Evolutionary conservation across 1,284 basidiomycete species (phyloP), one percentile per base, ranked within the genome.

Genomic region (Heterobasidion annosum): DNA sequence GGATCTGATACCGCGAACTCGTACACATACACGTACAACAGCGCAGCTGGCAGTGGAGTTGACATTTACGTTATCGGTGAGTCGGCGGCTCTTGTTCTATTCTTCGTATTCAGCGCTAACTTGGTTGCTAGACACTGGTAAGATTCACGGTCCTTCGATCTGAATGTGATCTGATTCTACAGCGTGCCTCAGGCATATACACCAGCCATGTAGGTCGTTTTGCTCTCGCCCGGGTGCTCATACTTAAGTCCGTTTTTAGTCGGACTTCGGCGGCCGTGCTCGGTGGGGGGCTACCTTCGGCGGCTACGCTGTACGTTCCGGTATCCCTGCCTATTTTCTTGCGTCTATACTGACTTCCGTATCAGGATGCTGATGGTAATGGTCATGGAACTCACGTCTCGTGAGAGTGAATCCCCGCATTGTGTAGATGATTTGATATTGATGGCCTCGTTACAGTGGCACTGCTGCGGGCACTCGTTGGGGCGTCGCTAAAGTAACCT

Each of bases 251-350:
- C 15, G 10, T 9, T 19, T 16, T 15, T 53, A 74, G 71, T 56
- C 57, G 58, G 81, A 88, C 65, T 86, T 91, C 63, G 78, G 82
- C 61, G 84, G 85, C 35, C 82, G 88, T 56, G 88, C 87, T 55
- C 60, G 59, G 55, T 84, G 82, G 82, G 84, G 83, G 52, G 78
- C 77, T 61, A 84, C 80, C 15, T 71, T 72, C 54, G 67, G 58
- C 35, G 56, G 57, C 12, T 62, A 61, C 45, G 49, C 59, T 19
- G 61, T 62, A 51, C 53, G 58, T 53, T 12, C 10, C 12, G 42
- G 13, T 43, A 43, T 43, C 13, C 42, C 25, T 12, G 15, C 8
- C 25, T 4, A 16, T 18, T 33, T 32, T 40, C 8, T 34, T 7
- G 16, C 10, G 33, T 8, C 9, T 1, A 8, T 32, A 34, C 42